These are phyloP conservation scores for Tricladium varicosporioides DNA, from an alignment of 2,329 filamentous ascomycete species.

Conservation along the genomic window DNA sequence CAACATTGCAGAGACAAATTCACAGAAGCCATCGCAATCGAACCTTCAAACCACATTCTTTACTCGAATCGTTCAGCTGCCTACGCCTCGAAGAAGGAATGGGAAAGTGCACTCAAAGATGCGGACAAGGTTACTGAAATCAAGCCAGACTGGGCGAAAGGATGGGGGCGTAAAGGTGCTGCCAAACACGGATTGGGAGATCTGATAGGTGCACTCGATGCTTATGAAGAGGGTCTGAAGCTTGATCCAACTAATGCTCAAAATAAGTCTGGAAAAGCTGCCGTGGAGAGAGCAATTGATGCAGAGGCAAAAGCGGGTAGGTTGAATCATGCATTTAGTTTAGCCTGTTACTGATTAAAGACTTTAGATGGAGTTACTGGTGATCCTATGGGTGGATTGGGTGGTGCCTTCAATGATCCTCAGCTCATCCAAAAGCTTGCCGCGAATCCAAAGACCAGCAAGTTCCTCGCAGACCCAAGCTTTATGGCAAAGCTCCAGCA, in stretches of 20 bases:
- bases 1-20: slow-evolving; percentile 75
- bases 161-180: slow-evolving; percentile 89
- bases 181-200: slow-evolving; percentile 87
- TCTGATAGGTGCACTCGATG: slow-evolving; percentile 78
- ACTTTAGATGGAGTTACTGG: slow-evolving; percentile 42
- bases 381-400: slow-evolving; percentile 74
- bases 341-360: slow-evolving; percentile 10
- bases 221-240: slow-evolving; percentile 93
- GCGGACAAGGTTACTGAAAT: slow-evolving; percentile 90
- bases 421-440: slow-evolving; percentile 87
- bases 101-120: slow-evolving; percentile 79
- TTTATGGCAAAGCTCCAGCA: slow-evolving; percentile 91
- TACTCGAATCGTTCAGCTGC: slow-evolving; percentile 94
- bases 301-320: slow-evolving; percentile 58
- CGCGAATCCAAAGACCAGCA: slow-evolving; percentile 87
- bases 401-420: slow-evolving; percentile 92
- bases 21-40: slow-evolving; percentile 84
- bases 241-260: slow-evolving; percentile 88
- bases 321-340: slow-evolving; percentile 1
- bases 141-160: slow-evolving; percentile 98
- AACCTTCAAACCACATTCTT: slow-evolving; percentile 90
- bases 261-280: slow-evolving; percentile 81
- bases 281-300: slow-evolving; percentile 86
- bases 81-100: slow-evolving; percentile 87
- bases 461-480: slow-evolving; percentile 72